Percentiles rank a stretch among this genome's conserved stretches.
Conservation (phyloP, 257 asterid genomes). For the Cynanchum wilfordii region DNA sequence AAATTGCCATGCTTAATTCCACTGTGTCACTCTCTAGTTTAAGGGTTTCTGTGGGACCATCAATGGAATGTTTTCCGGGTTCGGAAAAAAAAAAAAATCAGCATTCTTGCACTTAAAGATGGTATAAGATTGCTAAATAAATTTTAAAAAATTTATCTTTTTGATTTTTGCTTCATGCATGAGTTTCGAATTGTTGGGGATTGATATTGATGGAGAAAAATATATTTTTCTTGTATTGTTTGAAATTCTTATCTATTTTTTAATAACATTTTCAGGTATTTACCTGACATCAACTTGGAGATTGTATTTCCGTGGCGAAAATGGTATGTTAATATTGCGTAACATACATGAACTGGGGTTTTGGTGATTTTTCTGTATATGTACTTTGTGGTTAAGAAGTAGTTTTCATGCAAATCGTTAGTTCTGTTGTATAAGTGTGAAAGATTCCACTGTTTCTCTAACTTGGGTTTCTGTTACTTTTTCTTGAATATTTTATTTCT, state of each 20-base stretch:
- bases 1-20: not conserved
- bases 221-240: not conserved
- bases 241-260: not conserved
- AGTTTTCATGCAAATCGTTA: not conserved
- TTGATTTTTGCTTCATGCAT: not conserved
- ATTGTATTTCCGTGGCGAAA: not conserved
- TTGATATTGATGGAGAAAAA: not conserved
- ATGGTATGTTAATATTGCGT: conserved; percentile 14
- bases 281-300: conserved; percentile 2
- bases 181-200: not conserved
- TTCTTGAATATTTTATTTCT: not conserved
- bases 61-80: not conserved
- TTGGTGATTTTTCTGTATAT: not conserved
- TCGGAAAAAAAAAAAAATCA: not conserved
- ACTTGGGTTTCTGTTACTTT: not conserved
- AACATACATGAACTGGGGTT: not conserved
- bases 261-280: conserved; percentile 4
- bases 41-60: not conserved
- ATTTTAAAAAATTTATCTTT: not conserved
- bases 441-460: not conserved
- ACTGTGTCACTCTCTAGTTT: not conserved
- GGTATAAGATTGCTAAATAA: not conserved
- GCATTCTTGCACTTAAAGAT: not conserved
- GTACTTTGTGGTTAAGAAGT: not conserved
- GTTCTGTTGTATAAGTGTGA: not conserved